These are phyloP conservation scores for Plenodomus lindquistii DNA, from an alignment of 2,329 filamentous ascomycete genomes.

Conservation along the genomic window DNA sequence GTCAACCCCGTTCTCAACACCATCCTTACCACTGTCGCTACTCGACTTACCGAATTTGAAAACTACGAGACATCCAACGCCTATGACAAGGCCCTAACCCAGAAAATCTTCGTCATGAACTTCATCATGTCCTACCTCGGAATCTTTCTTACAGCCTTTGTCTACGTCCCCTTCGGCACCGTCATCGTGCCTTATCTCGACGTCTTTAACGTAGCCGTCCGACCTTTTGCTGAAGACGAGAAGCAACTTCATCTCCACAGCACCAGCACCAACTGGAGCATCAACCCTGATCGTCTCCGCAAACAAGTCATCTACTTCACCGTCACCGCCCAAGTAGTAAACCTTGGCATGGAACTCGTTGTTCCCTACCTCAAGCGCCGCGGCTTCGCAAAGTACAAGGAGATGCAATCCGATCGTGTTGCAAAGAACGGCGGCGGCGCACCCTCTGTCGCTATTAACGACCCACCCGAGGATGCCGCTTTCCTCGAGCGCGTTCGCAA, in stretches of 20 bases:
- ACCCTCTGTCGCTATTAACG: constrained; percentile 58
- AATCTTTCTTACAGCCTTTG: constrained; percentile 82
- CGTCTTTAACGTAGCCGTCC: constrained; percentile 74
- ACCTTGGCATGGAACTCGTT: constrained; percentile 80
- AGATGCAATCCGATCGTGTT: constrained; percentile 66
- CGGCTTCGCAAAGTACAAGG: constrained; percentile 76
- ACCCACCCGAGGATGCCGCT: constrained; percentile 74
- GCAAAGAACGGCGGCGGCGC: constrained; percentile 59
- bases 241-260: constrained; percentile 60
- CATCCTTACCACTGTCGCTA: constrained; percentile 75
- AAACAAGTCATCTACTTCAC: constrained; percentile 97
- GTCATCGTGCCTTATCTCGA: constrained; percentile 84
- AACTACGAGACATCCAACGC: constrained; percentile 90
- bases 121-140: constrained; percentile 95
- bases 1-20: constrained; percentile 78
- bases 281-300: constrained; percentile 81
- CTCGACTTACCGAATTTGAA: constrained; percentile 77
- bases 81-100: constrained; percentile 80
- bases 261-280: constrained; percentile 67
- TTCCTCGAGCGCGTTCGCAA: constrained; percentile 82
- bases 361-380: constrained; percentile 84
- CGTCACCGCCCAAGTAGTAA: constrained; percentile 89
- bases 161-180: constrained; percentile 90
- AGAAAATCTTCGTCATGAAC: constrained; percentile 94
- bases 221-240: constrained; percentile 74